Evolutionary conservation across 257 asterid species (phyloP).

Genomic region (Solanum pimpinellifolium): DNA sequence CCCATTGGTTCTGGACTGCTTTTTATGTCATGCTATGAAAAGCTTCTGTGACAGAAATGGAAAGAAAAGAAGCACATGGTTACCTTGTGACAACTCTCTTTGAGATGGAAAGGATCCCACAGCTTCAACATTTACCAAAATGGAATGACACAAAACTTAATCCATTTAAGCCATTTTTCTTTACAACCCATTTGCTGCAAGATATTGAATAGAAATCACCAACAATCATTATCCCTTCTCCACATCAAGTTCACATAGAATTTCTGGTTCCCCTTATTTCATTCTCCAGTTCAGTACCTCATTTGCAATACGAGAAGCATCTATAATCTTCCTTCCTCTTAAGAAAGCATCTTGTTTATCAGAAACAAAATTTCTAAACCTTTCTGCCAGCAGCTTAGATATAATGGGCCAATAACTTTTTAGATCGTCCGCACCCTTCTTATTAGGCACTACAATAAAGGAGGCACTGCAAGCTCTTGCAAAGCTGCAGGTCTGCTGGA

Average conservation of each 20-base stretch:
- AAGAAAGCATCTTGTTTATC: not conserved
- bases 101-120: not conserved
- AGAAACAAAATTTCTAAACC: not conserved
- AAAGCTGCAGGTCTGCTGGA: not conserved
- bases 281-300: not conserved
- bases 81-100: not conserved
- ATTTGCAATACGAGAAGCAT: not conserved
- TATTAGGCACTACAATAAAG: not conserved
- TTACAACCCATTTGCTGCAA: not conserved
- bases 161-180: not conserved
- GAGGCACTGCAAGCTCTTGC: not conserved
- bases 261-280: not conserved
- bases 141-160: not conserved
- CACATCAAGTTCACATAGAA: not conserved
- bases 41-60: not conserved
- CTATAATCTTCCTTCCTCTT: not conserved
- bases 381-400: not conserved
- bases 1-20: not conserved
- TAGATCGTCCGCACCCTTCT: not conserved
- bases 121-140: not conserved
- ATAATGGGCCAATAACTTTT: not conserved
- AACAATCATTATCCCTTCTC: not conserved
- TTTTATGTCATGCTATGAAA: not conserved
- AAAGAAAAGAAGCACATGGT: not conserved
- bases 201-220: not conserved